phyloP scores from a whole-genome alignment of 2,329 filamentous ascomycete species.

The Aspergillus sojae region DNA sequence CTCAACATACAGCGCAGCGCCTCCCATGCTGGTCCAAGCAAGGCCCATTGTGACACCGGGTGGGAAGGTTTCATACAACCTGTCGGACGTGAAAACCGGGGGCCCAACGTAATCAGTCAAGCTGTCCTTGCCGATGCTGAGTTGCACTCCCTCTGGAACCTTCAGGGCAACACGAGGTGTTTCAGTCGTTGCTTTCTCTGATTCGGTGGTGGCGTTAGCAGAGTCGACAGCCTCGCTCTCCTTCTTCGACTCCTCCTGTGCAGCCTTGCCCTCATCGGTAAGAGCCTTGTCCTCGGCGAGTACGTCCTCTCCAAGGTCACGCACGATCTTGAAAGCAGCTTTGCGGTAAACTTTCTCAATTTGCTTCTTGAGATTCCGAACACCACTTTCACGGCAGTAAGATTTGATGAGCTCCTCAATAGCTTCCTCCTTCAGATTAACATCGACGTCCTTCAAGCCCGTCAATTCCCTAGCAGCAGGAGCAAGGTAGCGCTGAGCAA shows the following conservation, averaged over 20 bases:
- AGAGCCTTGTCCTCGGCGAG: slow-evolving; percentile 79
- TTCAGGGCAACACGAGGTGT: slow-evolving; percentile 73
- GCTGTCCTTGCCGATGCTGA: slow-evolving; percentile 84
- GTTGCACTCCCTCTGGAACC: slow-evolving; percentile 84
- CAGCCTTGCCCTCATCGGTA: slow-evolving; percentile 82
- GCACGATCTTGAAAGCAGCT: slow-evolving; percentile 93
- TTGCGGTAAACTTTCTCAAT: slow-evolving; percentile 99
- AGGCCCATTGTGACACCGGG: slow-evolving; percentile 96
- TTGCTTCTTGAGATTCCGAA: slow-evolving; percentile 97
- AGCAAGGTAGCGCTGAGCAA: slow-evolving; percentile 88
- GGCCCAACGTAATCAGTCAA: slow-evolving; percentile 96
- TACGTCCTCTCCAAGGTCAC: slow-evolving; percentile 84
- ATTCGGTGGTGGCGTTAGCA: slow-evolving; percentile 60
- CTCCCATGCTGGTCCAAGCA: slow-evolving; percentile 97
- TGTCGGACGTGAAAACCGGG: slow-evolving; percentile 91
- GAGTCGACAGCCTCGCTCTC: slow-evolving; percentile 64
- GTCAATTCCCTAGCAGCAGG: slow-evolving; percentile 93
- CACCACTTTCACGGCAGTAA: slow-evolving; percentile 95
- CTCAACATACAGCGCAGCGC: slow-evolving; percentile 94
- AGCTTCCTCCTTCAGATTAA: slow-evolving; percentile 81
- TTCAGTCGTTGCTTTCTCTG: slow-evolving; percentile 49
- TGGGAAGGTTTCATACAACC: slow-evolving; percentile 90
- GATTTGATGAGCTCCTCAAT: slow-evolving; percentile 98
- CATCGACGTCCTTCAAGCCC: slow-evolving; percentile 85
- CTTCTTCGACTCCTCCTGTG: slow-evolving; percentile 60